Base-by-base conservation (phyloP, 805 yeast genomes). In the Barnettozyma vustinii region DNA sequence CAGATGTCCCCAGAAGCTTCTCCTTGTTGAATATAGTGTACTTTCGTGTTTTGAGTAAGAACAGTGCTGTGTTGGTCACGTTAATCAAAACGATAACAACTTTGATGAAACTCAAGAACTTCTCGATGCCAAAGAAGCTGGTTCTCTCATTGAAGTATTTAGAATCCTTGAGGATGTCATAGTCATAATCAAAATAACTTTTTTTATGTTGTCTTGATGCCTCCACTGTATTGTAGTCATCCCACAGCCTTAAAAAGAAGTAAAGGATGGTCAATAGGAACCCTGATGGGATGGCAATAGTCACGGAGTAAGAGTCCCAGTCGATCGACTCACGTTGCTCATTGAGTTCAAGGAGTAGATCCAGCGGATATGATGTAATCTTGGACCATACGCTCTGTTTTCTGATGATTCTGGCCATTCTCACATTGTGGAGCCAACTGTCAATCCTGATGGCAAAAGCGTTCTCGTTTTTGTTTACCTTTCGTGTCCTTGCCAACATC, bases 281-380 rank as follows among this genome's bases (percentile, higher is more conserved):
- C 10, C 65, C 65, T 25, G 55, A 39, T 10, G 65, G 65, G 1
- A 61, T 27, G 1, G 64, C 64, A 27, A 61, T 45, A 9, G 58
- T 49, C 19, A 43, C 44, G 20, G 65, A 52, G 40, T 60, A 52
- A 0, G 58, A 48, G 25, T 61, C 65, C 65, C 65, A 61, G 33
- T 61, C 64, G 19, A 61, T 56, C 20, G 61, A 50, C 37, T 55
- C 62, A 16, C 63, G 44, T 13, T 53, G 61, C 40, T 61, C 65
- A 36, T 61, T 61, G 18, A 61, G 45, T 19, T 51, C 53, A 2
- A 61, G 48, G 1, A 60, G 52, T 0, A 59, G 40, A 46, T 61
- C 65, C 6, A 60, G 40, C 1, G 64, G 65, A 37, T 59, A 60
- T n/a, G 63, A 46, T 37, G 46, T 53, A 9, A 56, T 9, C 19